These are phyloP conservation scores for Trichoderma pleuroti DNA, from an alignment of 2,329 filamentous ascomycete genomes.

Conservation along the genomic window DNA sequence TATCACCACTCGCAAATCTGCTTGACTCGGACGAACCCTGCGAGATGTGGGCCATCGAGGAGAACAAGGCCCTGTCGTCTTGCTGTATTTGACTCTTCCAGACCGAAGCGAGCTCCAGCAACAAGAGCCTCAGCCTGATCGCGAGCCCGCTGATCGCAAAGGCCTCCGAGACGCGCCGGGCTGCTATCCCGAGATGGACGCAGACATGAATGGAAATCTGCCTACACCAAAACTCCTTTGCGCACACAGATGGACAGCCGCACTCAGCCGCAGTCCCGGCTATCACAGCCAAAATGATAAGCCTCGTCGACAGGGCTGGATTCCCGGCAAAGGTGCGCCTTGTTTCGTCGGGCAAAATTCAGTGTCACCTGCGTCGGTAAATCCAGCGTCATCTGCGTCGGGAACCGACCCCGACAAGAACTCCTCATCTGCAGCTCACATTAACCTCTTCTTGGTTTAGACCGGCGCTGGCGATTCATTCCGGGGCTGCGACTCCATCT, in stretches of 20 bases:
- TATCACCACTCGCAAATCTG: background rate
- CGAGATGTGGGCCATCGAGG: background rate
- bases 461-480: background rate
- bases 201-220: background rate
- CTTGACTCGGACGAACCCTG: background rate
- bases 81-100: constrained; percentile 4
- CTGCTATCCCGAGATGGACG: background rate
- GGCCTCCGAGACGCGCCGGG: background rate
- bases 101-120: background rate
- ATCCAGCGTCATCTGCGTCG: background rate
- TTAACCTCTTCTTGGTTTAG: constrained; percentile 4
- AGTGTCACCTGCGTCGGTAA: background rate
- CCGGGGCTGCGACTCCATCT: constrained; percentile 2
- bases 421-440: background rate
- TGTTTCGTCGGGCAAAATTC: background rate
- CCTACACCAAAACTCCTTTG: background rate
- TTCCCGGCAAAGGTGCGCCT: background rate
- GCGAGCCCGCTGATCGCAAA: background rate
- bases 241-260: background rate
- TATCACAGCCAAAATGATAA: background rate
- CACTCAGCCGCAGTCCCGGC: background rate
- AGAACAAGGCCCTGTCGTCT: background rate
- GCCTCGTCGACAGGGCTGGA: background rate
- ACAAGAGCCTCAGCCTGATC: constrained; percentile 2
- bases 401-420: constrained; percentile 20